Evolutionary conservation across 371 early-diverging fungal genomes (phyloP).

Genomic region (Rhizopus stolonifer): DNA sequence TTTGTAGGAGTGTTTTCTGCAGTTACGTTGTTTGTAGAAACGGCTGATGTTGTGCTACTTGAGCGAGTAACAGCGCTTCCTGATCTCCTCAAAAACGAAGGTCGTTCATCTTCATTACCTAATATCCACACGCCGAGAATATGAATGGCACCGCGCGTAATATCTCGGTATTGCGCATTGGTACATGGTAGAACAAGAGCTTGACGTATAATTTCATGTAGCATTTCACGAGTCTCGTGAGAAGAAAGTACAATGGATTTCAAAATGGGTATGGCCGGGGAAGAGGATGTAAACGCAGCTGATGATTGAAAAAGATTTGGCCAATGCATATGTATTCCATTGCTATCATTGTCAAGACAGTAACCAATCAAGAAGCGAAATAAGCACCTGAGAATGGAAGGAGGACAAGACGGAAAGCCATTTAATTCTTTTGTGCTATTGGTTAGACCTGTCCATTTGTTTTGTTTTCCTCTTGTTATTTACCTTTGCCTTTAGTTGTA

Average conservation of each 20-base stretch:
- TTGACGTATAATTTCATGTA: slow-evolving; percentile 78
- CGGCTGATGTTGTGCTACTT: slow-evolving; percentile 32
- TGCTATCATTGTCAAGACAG: slow-evolving; percentile 54
- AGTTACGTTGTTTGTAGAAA: slow-evolving; percentile 1
- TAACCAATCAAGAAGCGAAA: slow-evolving; percentile 67
- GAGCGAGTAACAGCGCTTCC: slow-evolving; percentile 38
- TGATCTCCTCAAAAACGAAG: slow-evolving; percentile 58
- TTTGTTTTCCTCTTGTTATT: background rate
- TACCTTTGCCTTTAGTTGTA: slow-evolving; percentile 42
- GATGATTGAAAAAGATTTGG: slow-evolving; percentile 34
- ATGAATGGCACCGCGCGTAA: slow-evolving; percentile 67
- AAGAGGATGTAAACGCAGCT: slow-evolving; percentile 40
- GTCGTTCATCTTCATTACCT: slow-evolving; percentile 67
- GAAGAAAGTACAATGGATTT: slow-evolving; percentile 68
- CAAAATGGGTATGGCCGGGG: slow-evolving; percentile 67
- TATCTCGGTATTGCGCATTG: slow-evolving; percentile 59
- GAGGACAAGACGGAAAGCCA: slow-evolving; percentile 75
- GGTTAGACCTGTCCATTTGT: too few species aligned
- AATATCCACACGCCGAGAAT: slow-evolving; percentile 75
- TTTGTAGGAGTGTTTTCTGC: background rate
- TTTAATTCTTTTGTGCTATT: slow-evolving; percentile 15
- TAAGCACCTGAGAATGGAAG: slow-evolving; percentile 64
- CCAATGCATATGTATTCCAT: slow-evolving; percentile 28
- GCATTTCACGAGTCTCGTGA: slow-evolving; percentile 68
- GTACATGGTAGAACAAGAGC: slow-evolving; percentile 60